A percentile compares a stretch with the other conserved stretches of the same genome.
These are phyloP conservation scores for Ganoderma boninense DNA, from an alignment of 1,284 basidiomycete genomes.

Conservation along the genomic window DNA sequence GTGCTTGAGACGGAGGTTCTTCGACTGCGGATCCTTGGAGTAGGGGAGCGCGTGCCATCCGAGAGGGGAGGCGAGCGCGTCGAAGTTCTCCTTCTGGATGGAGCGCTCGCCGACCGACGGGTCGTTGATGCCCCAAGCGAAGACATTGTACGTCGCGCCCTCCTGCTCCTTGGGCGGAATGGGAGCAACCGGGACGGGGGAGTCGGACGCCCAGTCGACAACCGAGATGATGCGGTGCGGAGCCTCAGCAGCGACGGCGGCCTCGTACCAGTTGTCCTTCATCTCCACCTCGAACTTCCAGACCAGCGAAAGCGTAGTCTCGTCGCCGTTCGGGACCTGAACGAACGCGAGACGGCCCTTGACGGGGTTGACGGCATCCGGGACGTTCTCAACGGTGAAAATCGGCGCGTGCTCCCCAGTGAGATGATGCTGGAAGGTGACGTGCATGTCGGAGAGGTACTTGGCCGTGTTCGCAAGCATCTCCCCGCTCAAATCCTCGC, in stretches of 20 bases:
- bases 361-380: conserved; percentile 76
- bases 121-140: conserved; percentile 80
- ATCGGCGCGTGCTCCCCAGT: conserved; percentile 55
- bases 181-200: conserved; percentile 53
- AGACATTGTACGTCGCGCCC: conserved; percentile 73
- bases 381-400: conserved; percentile 62
- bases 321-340: conserved; percentile 70
- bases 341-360: conserved; percentile 76
- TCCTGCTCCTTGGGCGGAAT: conserved; percentile 47
- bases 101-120: conserved; percentile 69
- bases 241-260: conserved; percentile 66
- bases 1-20: conserved; percentile 30
- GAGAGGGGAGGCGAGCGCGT: conserved; percentile 79
- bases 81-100: conserved; percentile 68
- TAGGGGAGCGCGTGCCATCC: conserved; percentile 88
- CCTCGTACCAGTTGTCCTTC: conserved; percentile 88
- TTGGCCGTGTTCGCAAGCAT: conserved; percentile 61
- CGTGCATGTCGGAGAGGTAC: conserved; percentile 58
- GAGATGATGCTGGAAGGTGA: conserved; percentile 56
- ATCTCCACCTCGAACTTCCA: conserved; percentile 90
- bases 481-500: conserved; percentile 53
- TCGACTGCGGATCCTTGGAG: conserved; percentile 59
- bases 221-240: conserved; percentile 81
- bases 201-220: conserved; percentile 86
- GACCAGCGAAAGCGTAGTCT: conserved; percentile 68